These are phyloP conservation scores for Sesbania bispinosa DNA, from an alignment of 306 rosid genomes.

Conservation along the genomic window DNA sequence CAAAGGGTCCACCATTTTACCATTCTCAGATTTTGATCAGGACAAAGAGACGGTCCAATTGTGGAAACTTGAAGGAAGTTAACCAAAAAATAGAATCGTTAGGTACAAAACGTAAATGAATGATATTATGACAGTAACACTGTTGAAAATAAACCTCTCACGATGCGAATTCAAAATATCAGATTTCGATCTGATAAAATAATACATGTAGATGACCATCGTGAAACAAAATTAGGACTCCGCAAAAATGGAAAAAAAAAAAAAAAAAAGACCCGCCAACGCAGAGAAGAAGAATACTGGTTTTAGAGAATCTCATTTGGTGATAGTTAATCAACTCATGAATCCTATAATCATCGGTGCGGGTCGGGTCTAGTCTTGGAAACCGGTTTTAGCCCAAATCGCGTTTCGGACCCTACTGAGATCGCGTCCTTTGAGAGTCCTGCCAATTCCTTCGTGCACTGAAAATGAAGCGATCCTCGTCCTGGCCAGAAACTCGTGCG, in stretches of 20 bases:
- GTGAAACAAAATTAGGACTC: background rate
- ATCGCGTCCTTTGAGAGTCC: constrained; percentile 91
- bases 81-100: background rate
- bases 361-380: constrained; percentile 45
- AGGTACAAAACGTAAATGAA: background rate
- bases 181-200: constrained; percentile 23
- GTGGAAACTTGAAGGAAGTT: background rate
- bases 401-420: constrained; percentile 82
- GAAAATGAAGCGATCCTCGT: constrained; percentile 78
- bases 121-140: background rate
- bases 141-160: background rate
- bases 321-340: background rate
- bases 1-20: constrained; percentile 24
- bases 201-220: background rate
- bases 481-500: constrained; percentile 84
- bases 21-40: constrained; percentile 2
- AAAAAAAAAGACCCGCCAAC: background rate
- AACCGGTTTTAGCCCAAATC: constrained; percentile 88
- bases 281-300: no score
- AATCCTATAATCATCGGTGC: background rate
- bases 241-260: background rate
- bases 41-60: background rate
- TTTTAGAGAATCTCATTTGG: no score
- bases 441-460: constrained; percentile 87
- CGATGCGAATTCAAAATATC: background rate